Percentiles rank a stretch among this genome's conserved stretches.
These are phyloP conservation scores for Pinus albicaulis DNA, from an alignment of 75 land plant genomes.

Conservation along the genomic window DNA sequence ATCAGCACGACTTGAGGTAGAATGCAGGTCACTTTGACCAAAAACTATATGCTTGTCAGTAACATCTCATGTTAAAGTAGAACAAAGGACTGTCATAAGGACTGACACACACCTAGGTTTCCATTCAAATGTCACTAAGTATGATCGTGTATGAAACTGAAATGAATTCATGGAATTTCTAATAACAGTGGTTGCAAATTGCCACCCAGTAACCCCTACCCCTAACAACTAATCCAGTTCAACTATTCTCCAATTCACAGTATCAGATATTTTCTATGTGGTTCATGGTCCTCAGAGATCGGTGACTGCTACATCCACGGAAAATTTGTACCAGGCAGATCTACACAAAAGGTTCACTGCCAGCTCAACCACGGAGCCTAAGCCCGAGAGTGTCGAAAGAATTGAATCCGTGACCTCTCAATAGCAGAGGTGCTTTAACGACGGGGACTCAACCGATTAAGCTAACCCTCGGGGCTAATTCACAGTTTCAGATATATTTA, in stretches of 20 bases:
- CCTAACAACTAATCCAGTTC: not conserved
- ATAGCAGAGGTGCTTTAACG: no score
- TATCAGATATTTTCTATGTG: no score
- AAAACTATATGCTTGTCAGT: not conserved
- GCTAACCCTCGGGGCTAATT: no score
- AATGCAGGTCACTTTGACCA: not conserved
- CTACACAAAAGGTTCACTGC: no score
- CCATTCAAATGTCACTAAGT: not conserved
- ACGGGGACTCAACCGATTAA: no score
- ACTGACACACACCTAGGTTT: not conserved
- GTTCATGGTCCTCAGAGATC: no score
- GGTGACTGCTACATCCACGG: no score
- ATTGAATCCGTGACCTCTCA: no score
- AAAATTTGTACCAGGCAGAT: no score
- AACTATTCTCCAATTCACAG: not conserved
- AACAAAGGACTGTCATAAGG: not conserved
- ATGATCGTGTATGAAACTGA: not conserved
- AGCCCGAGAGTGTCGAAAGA: no score
- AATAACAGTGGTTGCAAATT: not conserved
- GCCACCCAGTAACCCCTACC: not conserved
- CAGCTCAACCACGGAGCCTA: no score
- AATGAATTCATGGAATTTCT: not conserved
- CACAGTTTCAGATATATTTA: not conserved
- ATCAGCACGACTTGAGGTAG: not conserved
- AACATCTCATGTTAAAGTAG: not conserved